Percentiles rank a stretch among this genome's conserved stretches.
phyloP scores from a whole-genome alignment of 352 stramenopile genomes.

The Globisporangium solare region DNA sequence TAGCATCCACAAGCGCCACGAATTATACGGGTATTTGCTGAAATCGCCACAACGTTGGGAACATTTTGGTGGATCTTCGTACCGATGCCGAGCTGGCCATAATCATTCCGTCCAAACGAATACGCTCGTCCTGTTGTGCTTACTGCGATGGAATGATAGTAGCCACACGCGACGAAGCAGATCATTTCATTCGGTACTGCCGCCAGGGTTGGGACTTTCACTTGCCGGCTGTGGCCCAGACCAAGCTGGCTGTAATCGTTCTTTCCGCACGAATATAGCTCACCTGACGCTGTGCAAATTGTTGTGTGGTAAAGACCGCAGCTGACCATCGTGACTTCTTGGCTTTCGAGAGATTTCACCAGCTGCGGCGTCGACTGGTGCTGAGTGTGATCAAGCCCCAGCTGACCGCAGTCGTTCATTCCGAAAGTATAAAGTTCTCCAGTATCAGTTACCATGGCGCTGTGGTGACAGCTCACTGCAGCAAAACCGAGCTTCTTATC shows the following conservation, averaged over 20 bases:
- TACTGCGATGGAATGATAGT: constrained; percentile 82
- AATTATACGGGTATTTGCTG: constrained; percentile 64
- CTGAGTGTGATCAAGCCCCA: constrained; percentile 79
- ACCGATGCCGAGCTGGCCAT: constrained; percentile 82
- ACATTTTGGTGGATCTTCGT: constrained; percentile 82
- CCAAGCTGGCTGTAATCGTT: constrained; percentile 87
- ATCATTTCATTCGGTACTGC: constrained; percentile 63
- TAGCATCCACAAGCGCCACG: constrained; percentile 82
- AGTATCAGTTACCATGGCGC: constrained; percentile 61
- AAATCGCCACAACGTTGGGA: constrained; percentile 62
- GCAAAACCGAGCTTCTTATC: constrained; percentile 79
- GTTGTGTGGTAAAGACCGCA: constrained; percentile 86
- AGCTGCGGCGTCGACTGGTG: constrained; percentile 66
- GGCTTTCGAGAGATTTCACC: constrained; percentile 70
- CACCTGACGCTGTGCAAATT: constrained; percentile 59
- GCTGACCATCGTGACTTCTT: constrained; percentile 70
- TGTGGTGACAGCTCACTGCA: constrained; percentile 86
- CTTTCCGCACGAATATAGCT: constrained; percentile 80
- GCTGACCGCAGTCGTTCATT: constrained; percentile 87
- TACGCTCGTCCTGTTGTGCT: constrained; percentile 58
- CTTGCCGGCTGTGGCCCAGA: constrained; percentile 66
- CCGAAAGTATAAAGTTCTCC: constrained; percentile 85
- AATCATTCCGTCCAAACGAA: constrained; percentile 85
- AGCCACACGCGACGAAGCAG: constrained; percentile 81
- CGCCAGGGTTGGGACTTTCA: constrained; percentile 65